A percentile compares a stretch with the other conserved stretches of the same genome.
Conservation (phyloP, 495 filamentous ascomycete genomes). For the Hyaloscypha variabilis region DNA sequence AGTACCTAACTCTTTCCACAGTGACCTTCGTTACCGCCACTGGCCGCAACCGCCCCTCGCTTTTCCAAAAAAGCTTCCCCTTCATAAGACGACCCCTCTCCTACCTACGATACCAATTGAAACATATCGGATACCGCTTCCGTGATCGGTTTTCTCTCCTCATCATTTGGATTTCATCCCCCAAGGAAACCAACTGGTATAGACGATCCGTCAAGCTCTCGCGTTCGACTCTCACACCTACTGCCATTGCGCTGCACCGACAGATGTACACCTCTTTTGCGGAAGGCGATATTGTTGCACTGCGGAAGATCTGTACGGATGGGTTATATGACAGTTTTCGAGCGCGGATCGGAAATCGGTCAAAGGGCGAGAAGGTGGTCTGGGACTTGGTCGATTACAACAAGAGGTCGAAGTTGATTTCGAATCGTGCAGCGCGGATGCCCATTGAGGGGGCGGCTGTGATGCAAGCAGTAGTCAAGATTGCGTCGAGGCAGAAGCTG, state of each 20-base stretch:
- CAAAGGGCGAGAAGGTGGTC: conserved; percentile 47
- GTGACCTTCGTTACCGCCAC: conserved; percentile 63
- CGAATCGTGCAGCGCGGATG: conserved; percentile 57
- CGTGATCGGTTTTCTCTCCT: conserved; percentile 18
- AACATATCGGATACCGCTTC: not conserved
- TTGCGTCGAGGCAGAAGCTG: conserved; percentile 68
- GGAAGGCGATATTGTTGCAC: conserved; percentile 55
- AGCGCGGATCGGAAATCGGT: conserved; percentile 57
- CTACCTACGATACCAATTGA: conserved; percentile 45
- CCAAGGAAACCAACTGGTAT: not conserved
- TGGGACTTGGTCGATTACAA: conserved; percentile 73
- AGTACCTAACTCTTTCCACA: conserved; percentile 25
- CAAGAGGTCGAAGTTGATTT: conserved; percentile 59
- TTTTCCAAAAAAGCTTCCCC: conserved; percentile 48
- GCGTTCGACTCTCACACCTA: conserved; percentile 43
- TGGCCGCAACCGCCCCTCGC: conserved; percentile 55
- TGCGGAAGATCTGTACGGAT: conserved; percentile 61
- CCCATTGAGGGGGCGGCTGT: conserved; percentile 49
- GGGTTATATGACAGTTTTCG: conserved; percentile 60
- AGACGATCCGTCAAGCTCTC: conserved; percentile 38
- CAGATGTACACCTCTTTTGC: conserved; percentile 77
- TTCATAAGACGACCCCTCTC: conserved; percentile 44
- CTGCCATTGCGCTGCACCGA: conserved; percentile 62
- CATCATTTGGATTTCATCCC: conserved; percentile 22
- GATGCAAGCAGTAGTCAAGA: conserved; percentile 73